Conservation (phyloP, 306 rosid species). For the Clitoria ternatea region DNA sequence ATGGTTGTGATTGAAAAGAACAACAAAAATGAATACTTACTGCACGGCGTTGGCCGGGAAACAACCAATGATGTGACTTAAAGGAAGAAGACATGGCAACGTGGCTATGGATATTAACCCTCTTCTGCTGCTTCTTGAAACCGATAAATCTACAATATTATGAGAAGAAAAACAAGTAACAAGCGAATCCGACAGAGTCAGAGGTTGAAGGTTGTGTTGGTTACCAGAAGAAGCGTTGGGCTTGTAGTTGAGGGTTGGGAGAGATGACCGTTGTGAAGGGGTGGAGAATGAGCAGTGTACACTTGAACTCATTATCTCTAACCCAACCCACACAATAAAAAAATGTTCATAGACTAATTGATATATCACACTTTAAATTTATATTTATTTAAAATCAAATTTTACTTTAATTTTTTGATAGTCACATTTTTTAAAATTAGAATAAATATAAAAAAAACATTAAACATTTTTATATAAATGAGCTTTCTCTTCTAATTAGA, state of each 20-base stretch:
- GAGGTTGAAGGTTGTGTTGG: not conserved
- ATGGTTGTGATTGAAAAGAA: too few relatives aligned
- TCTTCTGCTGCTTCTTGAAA: constrained; percentile 47
- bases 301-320: too few relatives aligned
- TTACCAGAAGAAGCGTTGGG: constrained; percentile 16
- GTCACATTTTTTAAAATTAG: too few relatives aligned
- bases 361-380: too few relatives aligned
- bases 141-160: not conserved
- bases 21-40: too few relatives aligned
- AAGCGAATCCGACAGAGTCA: not conserved
- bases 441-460: too few relatives aligned
- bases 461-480: too few relatives aligned
- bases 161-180: not conserved
- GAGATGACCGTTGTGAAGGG: constrained; percentile 34
- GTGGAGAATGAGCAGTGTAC: constrained; percentile 26
- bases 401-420: too few relatives aligned
- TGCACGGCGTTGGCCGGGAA: constrained; percentile 41
- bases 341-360: too few relatives aligned
- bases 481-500: too few relatives aligned
- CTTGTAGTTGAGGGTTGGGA: constrained; percentile 26
- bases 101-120: constrained; percentile 48
- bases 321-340: too few relatives aligned
- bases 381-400: too few relatives aligned
- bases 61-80: constrained; percentile 27
- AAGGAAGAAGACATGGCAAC: constrained; percentile 59